Conservation (phyloP, 176 grass and related monocot species). For the Miscanthus lutarioriparius region DNA sequence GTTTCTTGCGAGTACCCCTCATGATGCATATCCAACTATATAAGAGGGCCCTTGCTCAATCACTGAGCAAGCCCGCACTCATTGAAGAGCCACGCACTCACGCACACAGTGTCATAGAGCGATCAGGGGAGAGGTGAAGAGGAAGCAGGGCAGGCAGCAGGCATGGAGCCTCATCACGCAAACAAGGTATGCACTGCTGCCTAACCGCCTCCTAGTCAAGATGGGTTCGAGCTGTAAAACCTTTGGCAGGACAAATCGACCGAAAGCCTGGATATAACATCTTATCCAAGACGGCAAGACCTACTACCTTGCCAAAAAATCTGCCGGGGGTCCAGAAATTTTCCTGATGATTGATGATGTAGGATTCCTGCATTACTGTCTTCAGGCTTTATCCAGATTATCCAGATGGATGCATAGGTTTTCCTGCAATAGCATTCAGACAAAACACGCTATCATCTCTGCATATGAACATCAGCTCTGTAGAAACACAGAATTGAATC, state of each 20-base stretch:
- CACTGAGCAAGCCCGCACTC: not conserved
- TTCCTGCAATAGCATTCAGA: not conserved
- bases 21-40: not conserved
- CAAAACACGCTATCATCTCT: too few species aligned
- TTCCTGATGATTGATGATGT: not conserved
- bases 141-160: not conserved
- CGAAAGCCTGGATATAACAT: not conserved
- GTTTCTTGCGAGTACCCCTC: not conserved
- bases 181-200: not conserved
- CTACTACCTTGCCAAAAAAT: not conserved
- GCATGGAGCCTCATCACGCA: not conserved
- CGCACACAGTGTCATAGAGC: not conserved
- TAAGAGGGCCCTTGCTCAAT: not conserved
- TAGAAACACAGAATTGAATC: not conserved
- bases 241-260: not conserved
- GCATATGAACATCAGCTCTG: not conserved
- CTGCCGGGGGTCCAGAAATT: too few species aligned
- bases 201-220: not conserved
- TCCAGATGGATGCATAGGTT: not conserved
- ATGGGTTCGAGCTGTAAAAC: not conserved
- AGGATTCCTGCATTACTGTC: not conserved
- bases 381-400: not conserved
- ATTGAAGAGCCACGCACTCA: not conserved
- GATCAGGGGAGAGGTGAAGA: not conserved
- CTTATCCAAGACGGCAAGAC: not conserved